phyloP scores from a whole-genome alignment of 176 grass and related monocot genomes.

The Oryza nivara region DNA sequence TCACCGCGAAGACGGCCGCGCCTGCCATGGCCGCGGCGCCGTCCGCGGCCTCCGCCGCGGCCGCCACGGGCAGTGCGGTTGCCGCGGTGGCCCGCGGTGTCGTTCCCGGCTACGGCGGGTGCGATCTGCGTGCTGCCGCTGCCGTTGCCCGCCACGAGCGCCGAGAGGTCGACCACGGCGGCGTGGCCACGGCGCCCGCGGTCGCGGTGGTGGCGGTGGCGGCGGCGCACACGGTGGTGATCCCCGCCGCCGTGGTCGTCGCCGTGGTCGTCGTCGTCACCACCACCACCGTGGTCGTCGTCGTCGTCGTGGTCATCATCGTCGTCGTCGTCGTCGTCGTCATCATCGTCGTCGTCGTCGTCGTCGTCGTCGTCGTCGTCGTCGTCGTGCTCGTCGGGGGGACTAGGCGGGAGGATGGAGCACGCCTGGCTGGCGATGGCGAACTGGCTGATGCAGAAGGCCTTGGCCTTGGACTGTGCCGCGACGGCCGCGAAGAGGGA shows the following conservation, averaged over 20 bases:
- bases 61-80: slow-evolving; percentile 23
- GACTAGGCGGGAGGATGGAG: slow-evolving; percentile 56
- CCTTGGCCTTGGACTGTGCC: slow-evolving; percentile 50
- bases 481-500: slow-evolving; percentile 31
- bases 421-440: slow-evolving; percentile 82
- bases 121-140: slow-evolving; percentile 9
- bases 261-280: neutral
- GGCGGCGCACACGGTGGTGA: neutral
- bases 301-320: neutral
- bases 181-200: slow-evolving; percentile 11
- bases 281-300: neutral
- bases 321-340: slow-evolving; percentile 31
- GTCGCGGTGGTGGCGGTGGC: neutral
- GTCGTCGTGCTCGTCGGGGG: slow-evolving; percentile 44
- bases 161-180: neutral
- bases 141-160: slow-evolving; percentile 24
- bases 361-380: neutral
- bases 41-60: neutral
- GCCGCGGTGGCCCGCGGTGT: slow-evolving; percentile 35
- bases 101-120: neutral
- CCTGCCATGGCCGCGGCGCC: neutral
- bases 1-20: slow-evolving; percentile 22
- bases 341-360: slow-evolving; percentile 40
- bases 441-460: slow-evolving; percentile 85
- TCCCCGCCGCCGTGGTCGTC: neutral